phyloP scores from a whole-genome alignment of 306 rosid genomes.

The Ziziphus jujuba region DNA sequence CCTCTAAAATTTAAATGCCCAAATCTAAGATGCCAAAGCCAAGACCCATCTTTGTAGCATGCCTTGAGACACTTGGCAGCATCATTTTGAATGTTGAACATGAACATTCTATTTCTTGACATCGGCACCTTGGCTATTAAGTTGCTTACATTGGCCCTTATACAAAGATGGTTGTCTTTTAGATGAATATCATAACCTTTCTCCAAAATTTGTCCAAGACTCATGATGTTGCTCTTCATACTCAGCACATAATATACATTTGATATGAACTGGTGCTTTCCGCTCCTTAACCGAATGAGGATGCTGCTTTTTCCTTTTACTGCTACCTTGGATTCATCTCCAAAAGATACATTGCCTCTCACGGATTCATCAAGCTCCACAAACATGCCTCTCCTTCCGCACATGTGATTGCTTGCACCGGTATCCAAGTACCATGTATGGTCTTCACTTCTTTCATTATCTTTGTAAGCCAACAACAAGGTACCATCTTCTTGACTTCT shows the following conservation, averaged over 20 bases:
- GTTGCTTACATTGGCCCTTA: neutral
- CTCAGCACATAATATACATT: neutral
- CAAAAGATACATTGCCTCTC: neutral
- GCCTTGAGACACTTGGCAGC: too few species aligned
- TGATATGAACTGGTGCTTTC: too few species aligned
- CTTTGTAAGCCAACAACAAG: too few species aligned
- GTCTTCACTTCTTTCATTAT: too few species aligned
- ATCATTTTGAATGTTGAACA: too few species aligned
- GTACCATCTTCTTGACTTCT: too few species aligned
- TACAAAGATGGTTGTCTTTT: neutral
- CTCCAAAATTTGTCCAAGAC: neutral
- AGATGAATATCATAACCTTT: constrained; percentile 2
- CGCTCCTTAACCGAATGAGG: neutral
- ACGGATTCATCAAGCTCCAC: neutral
- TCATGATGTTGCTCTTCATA: neutral
- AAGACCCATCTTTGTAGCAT: too few species aligned
- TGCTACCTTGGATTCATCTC: neutral
- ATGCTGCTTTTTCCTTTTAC: constrained; percentile 1
- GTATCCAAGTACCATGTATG: neutral
- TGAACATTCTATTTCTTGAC: neutral
- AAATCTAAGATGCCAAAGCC: too few species aligned
- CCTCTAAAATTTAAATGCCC: too few species aligned
- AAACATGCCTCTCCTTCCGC: neutral
- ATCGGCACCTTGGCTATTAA: neutral
- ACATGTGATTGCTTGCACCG: neutral